These are phyloP conservation scores for Colletotrichum higginsianum DNA, from an alignment of 2,329 filamentous ascomycete genomes.

Conservation along the genomic window DNA sequence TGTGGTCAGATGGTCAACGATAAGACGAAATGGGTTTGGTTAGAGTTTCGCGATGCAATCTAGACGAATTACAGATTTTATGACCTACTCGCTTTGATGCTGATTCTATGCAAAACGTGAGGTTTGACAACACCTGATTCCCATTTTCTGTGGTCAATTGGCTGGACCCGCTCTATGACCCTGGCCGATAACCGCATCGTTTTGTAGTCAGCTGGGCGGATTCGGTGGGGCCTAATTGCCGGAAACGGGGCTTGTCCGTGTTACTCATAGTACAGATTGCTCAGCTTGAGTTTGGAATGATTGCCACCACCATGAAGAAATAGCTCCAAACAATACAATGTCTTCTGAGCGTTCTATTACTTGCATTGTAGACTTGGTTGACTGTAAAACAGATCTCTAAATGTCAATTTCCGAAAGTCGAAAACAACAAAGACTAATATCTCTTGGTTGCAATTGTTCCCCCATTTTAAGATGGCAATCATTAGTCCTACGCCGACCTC, in stretches of 20 bases:
- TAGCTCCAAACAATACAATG: neutral
- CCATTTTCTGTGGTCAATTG: neutral
- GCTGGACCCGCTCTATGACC: neutral
- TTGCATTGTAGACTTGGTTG: no score
- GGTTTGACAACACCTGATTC: neutral
- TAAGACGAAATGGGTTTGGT: slow-evolving; percentile 23
- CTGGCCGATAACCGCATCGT: slow-evolving; percentile 10
- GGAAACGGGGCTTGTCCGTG: slow-evolving; percentile 10
- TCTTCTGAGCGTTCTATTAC: neutral
- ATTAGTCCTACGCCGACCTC: slow-evolving; percentile 1
- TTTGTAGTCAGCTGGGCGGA: slow-evolving; percentile 22
- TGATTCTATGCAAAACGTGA: neutral
- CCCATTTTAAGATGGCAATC: slow-evolving; percentile 6
- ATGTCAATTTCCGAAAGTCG: neutral
- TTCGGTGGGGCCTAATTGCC: slow-evolving; percentile 11
- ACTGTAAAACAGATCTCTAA: neutral
- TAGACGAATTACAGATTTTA: slow-evolving; percentile 10
- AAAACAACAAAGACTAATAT: neutral
- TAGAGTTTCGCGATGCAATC: slow-evolving; percentile 18
- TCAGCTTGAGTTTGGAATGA: neutral
- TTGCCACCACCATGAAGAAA: neutral
- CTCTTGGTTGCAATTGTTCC: neutral
- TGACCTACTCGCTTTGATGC: neutral
- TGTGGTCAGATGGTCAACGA: slow-evolving; percentile 36
- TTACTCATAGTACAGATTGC: slow-evolving; percentile 16